Percentiles rank a stretch among this genome's conserved stretches.
These are phyloP conservation scores for Paecilomyces fulvus DNA, from an alignment of 2,329 filamentous ascomycete species.

Conservation along the genomic window DNA sequence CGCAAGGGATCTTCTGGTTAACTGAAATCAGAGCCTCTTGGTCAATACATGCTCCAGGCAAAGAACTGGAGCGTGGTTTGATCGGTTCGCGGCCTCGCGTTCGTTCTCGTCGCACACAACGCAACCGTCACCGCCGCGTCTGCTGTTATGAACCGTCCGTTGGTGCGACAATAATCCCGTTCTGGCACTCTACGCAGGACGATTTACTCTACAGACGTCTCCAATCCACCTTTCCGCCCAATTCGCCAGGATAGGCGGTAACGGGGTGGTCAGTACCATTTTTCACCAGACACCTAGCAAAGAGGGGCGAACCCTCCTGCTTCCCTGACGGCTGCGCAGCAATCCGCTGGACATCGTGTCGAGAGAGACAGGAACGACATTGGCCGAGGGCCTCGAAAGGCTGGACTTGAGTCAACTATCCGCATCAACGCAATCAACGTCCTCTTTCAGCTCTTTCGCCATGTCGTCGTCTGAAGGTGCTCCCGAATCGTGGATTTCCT, in stretches of 20 bases:
- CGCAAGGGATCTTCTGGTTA: background rate
- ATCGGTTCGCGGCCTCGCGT: slow-evolving; percentile 9
- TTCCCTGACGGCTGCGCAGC: background rate
- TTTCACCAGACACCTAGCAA: background rate
- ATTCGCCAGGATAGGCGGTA: background rate
- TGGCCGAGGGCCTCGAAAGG: slow-evolving; percentile 41
- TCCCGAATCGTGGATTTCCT: slow-evolving; percentile 92
- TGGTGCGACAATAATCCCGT: slow-evolving; percentile 13
- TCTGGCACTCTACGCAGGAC: slow-evolving; percentile 1
- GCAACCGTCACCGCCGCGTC: slow-evolving; percentile 20
- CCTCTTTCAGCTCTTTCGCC: slow-evolving; percentile 31
- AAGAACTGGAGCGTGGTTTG: background rate
- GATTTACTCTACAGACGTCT: slow-evolving; percentile 3
- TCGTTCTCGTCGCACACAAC: slow-evolving; percentile 21
- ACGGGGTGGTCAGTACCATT: background rate
- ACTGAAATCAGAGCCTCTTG: background rate
- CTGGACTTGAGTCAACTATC: slow-evolving; percentile 39
- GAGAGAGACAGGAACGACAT: slow-evolving; percentile 36
- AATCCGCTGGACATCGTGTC: slow-evolving; percentile 35
- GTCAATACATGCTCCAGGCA: background rate
- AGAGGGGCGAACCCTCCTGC: background rate
- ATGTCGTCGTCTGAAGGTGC: slow-evolving; percentile 41
- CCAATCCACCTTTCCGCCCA: slow-evolving; percentile 2
- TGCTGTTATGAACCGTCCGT: slow-evolving; percentile 22
- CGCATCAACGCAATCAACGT: slow-evolving; percentile 33